phyloP scores from a whole-genome alignment of 768 basidiomycete genomes.

The Agrocybe praecox region DNA sequence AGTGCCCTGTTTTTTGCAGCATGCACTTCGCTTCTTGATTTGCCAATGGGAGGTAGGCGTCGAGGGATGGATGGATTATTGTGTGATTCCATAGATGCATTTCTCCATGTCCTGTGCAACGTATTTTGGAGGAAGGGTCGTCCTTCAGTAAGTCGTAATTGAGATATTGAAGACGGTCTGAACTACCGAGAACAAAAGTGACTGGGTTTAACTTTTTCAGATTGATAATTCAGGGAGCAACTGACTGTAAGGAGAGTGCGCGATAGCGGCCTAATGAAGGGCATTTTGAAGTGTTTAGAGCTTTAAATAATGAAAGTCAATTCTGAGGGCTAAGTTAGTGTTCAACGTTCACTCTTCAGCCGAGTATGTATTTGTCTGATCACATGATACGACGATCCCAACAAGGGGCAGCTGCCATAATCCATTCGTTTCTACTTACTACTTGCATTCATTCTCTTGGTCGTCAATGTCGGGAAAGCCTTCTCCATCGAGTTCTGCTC shows the following conservation, averaged over 20 bases:
- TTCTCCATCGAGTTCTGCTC: conserved; percentile 9
- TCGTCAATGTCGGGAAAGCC: conserved; percentile 9
- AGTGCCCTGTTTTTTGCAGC: conserved; percentile 68
- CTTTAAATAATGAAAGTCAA: no score
- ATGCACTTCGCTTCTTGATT: conserved; percentile 42
- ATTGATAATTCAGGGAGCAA: neutral
- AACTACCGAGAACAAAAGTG: conserved; percentile 10
- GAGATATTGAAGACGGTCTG: conserved; percentile 14
- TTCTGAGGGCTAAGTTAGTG: no score
- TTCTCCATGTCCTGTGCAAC: conserved; percentile 11
- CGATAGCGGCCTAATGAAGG: conserved; percentile 10
- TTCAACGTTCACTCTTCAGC: no score
- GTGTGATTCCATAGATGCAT: conserved; percentile 8
- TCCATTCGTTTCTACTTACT: no score
- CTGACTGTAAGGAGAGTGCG: conserved; percentile 14
- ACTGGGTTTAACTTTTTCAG: neutral
- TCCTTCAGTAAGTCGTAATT: conserved; percentile 5
- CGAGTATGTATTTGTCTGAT: neutral
- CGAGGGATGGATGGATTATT: conserved; percentile 1
- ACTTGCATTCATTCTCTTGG: neutral
- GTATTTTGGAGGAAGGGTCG: conserved; percentile 2
- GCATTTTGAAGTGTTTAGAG: conserved; percentile 10
- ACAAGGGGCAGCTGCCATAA: neutral
- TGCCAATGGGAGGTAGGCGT: conserved; percentile 6
- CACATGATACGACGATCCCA: neutral